phyloP scores from a whole-genome alignment of 2,329 filamentous ascomycete genomes.

The Sarocladiaceae sp. region DNA sequence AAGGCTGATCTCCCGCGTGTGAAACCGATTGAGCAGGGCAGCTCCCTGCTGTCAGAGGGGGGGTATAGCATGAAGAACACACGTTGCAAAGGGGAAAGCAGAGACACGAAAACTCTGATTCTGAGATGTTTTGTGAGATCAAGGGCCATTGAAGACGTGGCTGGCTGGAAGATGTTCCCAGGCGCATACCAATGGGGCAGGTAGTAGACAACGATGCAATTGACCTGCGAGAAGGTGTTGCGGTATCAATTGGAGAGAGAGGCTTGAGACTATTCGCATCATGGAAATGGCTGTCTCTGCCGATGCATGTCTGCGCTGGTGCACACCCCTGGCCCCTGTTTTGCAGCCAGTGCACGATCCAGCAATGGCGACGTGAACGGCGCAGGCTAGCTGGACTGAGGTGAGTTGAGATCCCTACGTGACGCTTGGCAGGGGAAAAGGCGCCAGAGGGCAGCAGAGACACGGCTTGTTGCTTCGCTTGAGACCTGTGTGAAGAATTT shows the following conservation, averaged over 20 bases:
- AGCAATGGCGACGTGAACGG: background rate
- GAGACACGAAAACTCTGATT: background rate
- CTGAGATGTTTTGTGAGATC: background rate
- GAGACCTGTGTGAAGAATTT: background rate
- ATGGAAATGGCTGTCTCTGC: background rate
- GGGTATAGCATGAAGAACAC: background rate
- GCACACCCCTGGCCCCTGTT: background rate
- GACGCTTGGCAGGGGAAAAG: background rate
- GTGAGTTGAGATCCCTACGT: background rate
- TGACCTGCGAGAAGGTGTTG: background rate
- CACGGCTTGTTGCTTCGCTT: background rate
- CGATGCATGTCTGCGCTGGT: background rate
- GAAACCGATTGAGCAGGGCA: slow-evolving; percentile 2
- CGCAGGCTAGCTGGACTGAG: background rate
- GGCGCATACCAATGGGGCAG: background rate
- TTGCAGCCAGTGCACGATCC: too few species aligned
- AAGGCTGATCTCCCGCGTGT: slow-evolving; percentile 4
- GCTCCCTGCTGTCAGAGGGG: background rate
- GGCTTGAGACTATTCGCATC: background rate
- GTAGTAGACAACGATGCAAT: background rate
- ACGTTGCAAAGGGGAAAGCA: background rate
- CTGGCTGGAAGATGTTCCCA: background rate
- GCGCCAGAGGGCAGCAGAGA: background rate
- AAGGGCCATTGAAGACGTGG: background rate
- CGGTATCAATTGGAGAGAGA: background rate